These are phyloP conservation scores for Apiospora arundinis DNA, from an alignment of 2,329 filamentous ascomycete genomes.

Conservation along the genomic window DNA sequence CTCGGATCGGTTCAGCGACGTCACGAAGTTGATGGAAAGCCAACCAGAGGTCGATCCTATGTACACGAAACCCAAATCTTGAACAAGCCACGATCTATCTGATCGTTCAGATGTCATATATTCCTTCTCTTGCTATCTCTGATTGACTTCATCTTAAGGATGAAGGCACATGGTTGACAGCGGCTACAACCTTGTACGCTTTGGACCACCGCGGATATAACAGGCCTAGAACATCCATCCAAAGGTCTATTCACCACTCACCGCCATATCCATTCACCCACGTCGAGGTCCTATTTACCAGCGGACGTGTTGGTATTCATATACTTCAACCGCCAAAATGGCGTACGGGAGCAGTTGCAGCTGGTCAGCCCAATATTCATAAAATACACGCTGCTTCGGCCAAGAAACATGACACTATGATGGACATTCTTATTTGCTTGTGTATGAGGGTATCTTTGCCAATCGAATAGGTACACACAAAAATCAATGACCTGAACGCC, in stretches of 20 bases:
- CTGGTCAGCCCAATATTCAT: background rate
- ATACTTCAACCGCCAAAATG: background rate
- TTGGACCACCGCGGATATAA: background rate
- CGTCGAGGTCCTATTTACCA: background rate
- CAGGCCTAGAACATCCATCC: background rate
- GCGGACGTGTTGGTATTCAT: background rate
- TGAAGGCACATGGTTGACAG: background rate
- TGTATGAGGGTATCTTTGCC: conserved; percentile 15
- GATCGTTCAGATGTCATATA: background rate
- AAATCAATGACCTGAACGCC: conserved; percentile 8
- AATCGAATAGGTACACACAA: background rate
- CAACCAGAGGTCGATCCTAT: background rate
- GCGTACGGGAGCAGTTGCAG: background rate
- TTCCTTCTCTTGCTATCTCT: background rate
- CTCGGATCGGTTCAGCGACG: background rate
- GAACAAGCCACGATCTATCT: background rate
- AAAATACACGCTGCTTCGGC: background rate
- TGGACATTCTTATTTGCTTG: conserved; percentile 6
- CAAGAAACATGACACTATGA: background rate
- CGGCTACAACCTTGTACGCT: background rate
- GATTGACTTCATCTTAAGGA: background rate
- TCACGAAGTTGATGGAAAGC: too few relatives aligned
- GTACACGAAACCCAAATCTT: too few relatives aligned
- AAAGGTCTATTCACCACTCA: background rate
- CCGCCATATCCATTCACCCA: background rate